phyloP scores from a whole-genome alignment of 129 eudicot species.

The carrot (Daucus carota) region DNA sequence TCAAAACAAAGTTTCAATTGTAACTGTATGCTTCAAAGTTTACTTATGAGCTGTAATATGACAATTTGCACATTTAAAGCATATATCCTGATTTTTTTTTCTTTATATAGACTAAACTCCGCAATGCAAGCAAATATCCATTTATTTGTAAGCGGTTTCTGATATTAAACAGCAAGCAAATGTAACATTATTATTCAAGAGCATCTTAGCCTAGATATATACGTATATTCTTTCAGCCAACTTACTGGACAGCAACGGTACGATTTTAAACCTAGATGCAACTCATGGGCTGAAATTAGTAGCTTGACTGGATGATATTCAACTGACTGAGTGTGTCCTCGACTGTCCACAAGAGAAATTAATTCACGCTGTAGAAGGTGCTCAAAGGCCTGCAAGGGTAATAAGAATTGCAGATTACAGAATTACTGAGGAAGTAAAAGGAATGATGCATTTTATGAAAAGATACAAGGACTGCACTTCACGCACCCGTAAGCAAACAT shows the following conservation, averaged over 20 bases:
- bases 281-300: conserved; percentile 49
- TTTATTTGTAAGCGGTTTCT: neutral
- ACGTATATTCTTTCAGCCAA: neutral
- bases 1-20: neutral
- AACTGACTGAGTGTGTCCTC: conserved; percentile 62
- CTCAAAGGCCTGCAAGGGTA: conserved; percentile 68
- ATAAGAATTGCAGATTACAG: neutral
- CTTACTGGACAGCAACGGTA: conserved; percentile 72
- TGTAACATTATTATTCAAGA: neutral
- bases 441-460: neutral
- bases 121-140: neutral
- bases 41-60: neutral
- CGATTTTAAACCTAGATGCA: conserved; percentile 64
- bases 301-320: conserved; percentile 83
- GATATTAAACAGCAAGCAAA: neutral
- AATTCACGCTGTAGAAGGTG: conserved; percentile 74
- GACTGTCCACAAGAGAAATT: conserved; percentile 53
- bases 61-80: neutral
- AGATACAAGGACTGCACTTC: neutral
- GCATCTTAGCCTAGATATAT: neutral
- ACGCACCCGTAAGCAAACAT: conserved; percentile 72
- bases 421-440: neutral
- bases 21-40: neutral
- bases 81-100: neutral
- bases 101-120: neutral